Base-by-base conservation (phyloP, 2,329 filamentous ascomycete species). In the Penicillium sp. region DNA sequence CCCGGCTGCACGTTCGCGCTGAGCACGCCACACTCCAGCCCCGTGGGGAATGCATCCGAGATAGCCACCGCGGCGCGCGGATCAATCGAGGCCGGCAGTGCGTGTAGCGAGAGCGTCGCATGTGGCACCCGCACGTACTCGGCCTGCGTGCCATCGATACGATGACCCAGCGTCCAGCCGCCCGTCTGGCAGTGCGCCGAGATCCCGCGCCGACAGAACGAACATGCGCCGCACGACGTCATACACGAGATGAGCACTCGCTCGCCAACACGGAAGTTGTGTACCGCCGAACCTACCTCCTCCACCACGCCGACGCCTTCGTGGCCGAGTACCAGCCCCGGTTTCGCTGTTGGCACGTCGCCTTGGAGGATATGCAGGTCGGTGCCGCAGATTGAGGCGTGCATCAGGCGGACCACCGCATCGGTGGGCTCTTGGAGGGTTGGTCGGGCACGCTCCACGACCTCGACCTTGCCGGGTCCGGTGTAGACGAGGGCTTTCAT, bases 351-450 rank as follows among this genome's bases (percentile, higher is more conserved):
- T 0, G 80, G 72, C 0, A 84, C 80, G 56, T 83, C 73, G 13
- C 81, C 81, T 50, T 80, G 78, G 50, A 75, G 66, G 53, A 84
- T 84, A 60, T 85, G 82, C 12, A 84, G 66, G 59, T 84, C 82
- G 0, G 78, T 78, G 20, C 80, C 80, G 60, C 81, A 83, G 56
- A 81, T 81, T 9, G 78, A 79, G 0, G 76, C 75, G 46, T 80
- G 73, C 7, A 69, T 67, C 33, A 82, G 51, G 49, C 75, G 77
- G 42, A 83, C 66, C 21, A 84, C 70, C 13, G 79, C 78, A 52
- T 83, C 80, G 1, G 74, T 76, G 2, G 77, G 69, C 1, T 61
- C 56, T 15, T 64, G 50, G n/a, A 82, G 58, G 15, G 58, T 62
- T 3, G 79, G 80, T 7, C 70, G 65, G 0, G 78, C 74, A 0